Conservation (phyloP, 306 rosid genomes). For the Dalbergia oliveri region DNA sequence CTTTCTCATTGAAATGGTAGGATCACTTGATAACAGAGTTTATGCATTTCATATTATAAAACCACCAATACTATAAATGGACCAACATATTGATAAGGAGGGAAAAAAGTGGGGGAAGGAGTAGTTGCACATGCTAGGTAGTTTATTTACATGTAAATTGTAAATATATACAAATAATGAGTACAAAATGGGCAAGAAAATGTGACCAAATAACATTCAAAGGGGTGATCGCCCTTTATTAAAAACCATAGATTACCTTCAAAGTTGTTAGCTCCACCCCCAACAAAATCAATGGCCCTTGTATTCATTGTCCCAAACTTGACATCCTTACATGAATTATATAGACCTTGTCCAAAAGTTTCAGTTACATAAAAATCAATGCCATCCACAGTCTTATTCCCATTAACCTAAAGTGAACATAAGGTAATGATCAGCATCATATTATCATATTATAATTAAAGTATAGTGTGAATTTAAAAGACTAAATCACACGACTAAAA, state of each 20-base stretch:
- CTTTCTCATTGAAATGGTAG: conserved; percentile 28
- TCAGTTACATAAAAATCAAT: conserved; percentile 72
- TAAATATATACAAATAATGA: no score
- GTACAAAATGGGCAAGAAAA: neutral
- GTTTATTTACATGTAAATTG: no score
- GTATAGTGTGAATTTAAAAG: conserved; percentile 14
- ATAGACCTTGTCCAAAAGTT: conserved; percentile 81
- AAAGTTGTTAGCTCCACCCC: conserved; percentile 84
- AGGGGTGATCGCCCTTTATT: neutral
- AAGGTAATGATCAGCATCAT: conserved; percentile 34
- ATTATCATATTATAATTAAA: conserved; percentile 35
- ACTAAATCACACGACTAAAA: conserved; percentile 25
- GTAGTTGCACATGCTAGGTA: no score
- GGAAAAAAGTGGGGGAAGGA: no score
- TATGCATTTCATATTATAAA: conserved; percentile 36
- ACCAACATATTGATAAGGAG: no score
- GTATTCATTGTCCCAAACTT: conserved; percentile 99
- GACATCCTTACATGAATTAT: conserved; percentile 87
- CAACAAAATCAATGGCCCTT: conserved; percentile 91
- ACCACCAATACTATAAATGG: conserved; percentile 23
- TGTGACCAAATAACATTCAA: neutral
- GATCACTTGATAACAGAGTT: conserved; percentile 28
- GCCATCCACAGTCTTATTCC: conserved; percentile 84
- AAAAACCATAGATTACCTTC: conserved; percentile 57
- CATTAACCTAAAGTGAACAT: conserved; percentile 63